phyloP scores from a whole-genome alignment of 768 basidiomycete genomes.

The Leccinum longicurvipes region DNA sequence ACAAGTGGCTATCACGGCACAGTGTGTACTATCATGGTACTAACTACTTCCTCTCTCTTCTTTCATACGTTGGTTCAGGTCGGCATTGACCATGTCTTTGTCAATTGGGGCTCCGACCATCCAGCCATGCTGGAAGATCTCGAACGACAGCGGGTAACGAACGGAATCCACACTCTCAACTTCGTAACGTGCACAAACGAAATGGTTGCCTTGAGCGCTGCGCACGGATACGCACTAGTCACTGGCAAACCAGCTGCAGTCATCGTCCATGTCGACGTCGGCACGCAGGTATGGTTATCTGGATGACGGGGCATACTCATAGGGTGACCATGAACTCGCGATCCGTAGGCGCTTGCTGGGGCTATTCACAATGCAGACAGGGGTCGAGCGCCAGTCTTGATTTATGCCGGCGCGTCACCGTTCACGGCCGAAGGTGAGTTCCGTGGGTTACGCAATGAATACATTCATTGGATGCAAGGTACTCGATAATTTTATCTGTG shows the following conservation, averaged over 20 bases:
- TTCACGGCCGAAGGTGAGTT: slow-evolving; percentile 55
- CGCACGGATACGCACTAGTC: slow-evolving; percentile 63
- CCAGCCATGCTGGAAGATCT: slow-evolving; percentile 70
- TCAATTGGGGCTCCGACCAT: slow-evolving; percentile 78
- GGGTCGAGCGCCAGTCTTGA: slow-evolving; percentile 57
- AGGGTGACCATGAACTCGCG: not conserved
- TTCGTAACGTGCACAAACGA: slow-evolving; percentile 73
- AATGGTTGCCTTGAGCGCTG: slow-evolving; percentile 71
- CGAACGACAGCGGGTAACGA: slow-evolving; percentile 44
- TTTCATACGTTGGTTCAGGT: slow-evolving; percentile 51
- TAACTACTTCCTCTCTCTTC: slow-evolving; percentile 62
- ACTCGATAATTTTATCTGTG: not conserved
- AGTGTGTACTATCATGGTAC: slow-evolving; percentile 31
- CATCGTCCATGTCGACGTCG: slow-evolving; percentile 72
- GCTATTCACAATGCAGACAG: slow-evolving; percentile 72
- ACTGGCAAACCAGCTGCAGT: slow-evolving; percentile 67
- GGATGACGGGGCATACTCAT: not conserved
- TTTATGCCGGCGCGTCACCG: slow-evolving; percentile 71
- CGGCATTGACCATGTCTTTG: slow-evolving; percentile 66
- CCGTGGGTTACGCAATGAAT: slow-evolving; percentile 65
- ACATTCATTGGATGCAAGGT: slow-evolving; percentile 75
- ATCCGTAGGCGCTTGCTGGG: slow-evolving; percentile 57
- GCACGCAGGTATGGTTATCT: slow-evolving; percentile 48
- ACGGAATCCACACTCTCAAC: slow-evolving; percentile 39
- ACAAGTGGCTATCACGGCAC: not conserved